Evolutionary conservation across 192 early-diverging fungal genomes (phyloP).

Genomic region (Glomus cerebriforme): DNA sequence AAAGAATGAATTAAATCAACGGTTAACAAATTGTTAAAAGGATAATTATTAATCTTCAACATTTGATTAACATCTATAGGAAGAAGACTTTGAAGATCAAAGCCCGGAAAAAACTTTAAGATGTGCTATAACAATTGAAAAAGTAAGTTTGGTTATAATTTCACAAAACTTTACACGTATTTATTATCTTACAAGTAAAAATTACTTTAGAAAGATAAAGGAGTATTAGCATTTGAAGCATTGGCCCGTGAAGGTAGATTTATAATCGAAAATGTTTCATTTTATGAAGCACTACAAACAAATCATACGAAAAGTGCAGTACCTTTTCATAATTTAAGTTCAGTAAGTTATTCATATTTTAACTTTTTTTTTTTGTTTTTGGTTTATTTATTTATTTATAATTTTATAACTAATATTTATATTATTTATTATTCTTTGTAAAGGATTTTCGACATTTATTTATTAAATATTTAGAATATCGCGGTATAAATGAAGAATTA

Average conservation of each 20-base stretch:
- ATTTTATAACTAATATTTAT: no score
- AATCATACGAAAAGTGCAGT: not conserved
- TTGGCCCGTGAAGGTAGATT: slow-evolving; percentile 82
- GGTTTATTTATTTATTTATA: no score
- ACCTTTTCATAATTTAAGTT: not conserved
- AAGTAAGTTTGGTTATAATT: not conserved
- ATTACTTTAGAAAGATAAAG: slow-evolving; percentile 53
- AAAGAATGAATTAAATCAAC: not conserved
- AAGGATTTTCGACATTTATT: not conserved
- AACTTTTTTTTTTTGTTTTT: no score
- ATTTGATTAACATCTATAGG: not conserved
- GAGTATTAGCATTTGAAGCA: slow-evolving; percentile 79
- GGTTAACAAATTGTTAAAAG: no score
- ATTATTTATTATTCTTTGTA: not conserved
- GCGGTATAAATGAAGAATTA: not conserved
- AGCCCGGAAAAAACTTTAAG: not conserved
- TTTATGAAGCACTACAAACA: slow-evolving; percentile 50
- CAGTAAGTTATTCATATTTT: not conserved
- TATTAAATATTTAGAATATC: not conserved
- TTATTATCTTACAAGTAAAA: not conserved
- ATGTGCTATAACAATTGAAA: not conserved
- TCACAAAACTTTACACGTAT: not conserved
- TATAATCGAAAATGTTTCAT: slow-evolving; percentile 81
- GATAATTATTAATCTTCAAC: not conserved
- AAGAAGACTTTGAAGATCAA: not conserved